These are phyloP conservation scores for Botryobasidium botryosum DNA, from an alignment of 768 basidiomycete species.

Conservation along the genomic window DNA sequence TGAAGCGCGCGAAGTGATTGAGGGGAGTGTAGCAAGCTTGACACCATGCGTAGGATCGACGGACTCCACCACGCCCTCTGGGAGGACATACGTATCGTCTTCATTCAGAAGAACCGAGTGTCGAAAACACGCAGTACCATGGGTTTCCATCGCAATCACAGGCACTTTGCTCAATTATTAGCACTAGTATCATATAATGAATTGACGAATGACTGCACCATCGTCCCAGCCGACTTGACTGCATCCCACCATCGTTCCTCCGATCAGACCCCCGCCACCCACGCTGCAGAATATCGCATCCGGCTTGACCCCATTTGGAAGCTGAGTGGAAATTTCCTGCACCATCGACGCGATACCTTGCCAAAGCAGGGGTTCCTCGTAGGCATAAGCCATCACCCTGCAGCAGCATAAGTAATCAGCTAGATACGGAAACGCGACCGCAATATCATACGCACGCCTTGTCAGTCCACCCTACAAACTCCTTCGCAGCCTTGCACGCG, in stretches of 20 bases:
- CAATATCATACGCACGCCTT: conserved; percentile 27
- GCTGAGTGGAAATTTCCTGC: conserved; percentile 39
- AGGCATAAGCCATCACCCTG: conserved; percentile 55
- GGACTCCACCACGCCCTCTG: neutral
- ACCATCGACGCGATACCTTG: conserved; percentile 65
- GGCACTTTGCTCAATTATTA: conserved; percentile 29
- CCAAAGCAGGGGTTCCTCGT: conserved; percentile 54
- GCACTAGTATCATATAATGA: conserved; percentile 4
- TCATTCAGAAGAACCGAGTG: conserved; percentile 43
- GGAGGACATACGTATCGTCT: neutral
- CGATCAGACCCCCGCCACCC: conserved; percentile 56
- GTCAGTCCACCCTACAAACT: conserved; percentile 27
- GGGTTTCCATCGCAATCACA: conserved; percentile 49
- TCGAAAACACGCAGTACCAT: conserved; percentile 59
- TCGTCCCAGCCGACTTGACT: conserved; percentile 46
- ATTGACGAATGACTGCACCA: conserved; percentile 25
- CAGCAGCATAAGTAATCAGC: conserved; percentile 2
- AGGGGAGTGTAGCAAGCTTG: conserved; percentile 37
- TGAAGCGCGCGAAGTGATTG: conserved; percentile 45
- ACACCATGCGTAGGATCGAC: conserved; percentile 29
- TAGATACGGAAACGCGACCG: too few relatives aligned
- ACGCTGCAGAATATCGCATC: conserved; percentile 65
- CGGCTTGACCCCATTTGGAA: conserved; percentile 29
- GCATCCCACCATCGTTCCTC: conserved; percentile 56
- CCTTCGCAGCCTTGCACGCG: conserved; percentile 34